Percentiles rank a stretch among this genome's conserved stretches.
phyloP scores from a whole-genome alignment of 2,329 filamentous ascomycete genomes.

The Emmonsia crescens region DNA sequence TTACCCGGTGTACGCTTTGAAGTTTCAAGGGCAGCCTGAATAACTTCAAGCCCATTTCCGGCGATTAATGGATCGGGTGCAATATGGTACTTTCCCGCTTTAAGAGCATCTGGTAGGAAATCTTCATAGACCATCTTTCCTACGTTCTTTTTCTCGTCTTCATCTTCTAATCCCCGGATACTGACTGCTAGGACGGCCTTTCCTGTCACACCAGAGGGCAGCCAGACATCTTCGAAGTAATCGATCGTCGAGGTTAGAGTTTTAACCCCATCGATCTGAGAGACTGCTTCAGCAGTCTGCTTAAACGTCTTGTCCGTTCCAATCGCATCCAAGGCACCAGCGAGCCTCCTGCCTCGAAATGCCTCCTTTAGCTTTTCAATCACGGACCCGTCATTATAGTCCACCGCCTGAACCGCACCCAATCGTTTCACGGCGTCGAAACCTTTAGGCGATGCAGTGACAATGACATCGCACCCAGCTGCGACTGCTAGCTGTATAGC shows the following conservation, averaged over 20 bases:
- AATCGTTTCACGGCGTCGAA: constrained; percentile 33
- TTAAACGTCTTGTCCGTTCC: constrained; percentile 6
- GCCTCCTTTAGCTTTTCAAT: constrained; percentile 21
- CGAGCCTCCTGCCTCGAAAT: constrained; percentile 14
- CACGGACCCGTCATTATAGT: constrained; percentile 30
- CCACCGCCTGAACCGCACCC: constrained; percentile 35
- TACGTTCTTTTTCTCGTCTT: constrained; percentile 11
- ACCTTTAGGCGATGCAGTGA: constrained; percentile 35
- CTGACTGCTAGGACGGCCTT: constrained; percentile 12
- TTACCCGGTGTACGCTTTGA: constrained; percentile 33
- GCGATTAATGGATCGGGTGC: constrained; percentile 32
- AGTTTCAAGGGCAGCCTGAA: constrained; percentile 33
- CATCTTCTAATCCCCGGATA: background rate
- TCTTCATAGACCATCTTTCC: constrained; percentile 28
- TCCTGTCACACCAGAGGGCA: constrained; percentile 10
- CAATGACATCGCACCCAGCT: constrained; percentile 37
- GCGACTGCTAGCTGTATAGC: constrained; percentile 38
- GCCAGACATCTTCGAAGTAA: background rate
- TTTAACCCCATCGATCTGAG: constrained; percentile 8
- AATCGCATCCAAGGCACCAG: constrained; percentile 11
- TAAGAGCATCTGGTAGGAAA: constrained; percentile 31
- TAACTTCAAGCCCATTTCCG: constrained; percentile 32
- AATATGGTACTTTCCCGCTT: constrained; percentile 24
- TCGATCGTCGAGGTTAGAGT: background rate
- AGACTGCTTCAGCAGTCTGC: constrained; percentile 14